phyloP scores from a whole-genome alignment of 371 early-diverging fungal genomes.

The Choanephora cucurbitarum region DNA sequence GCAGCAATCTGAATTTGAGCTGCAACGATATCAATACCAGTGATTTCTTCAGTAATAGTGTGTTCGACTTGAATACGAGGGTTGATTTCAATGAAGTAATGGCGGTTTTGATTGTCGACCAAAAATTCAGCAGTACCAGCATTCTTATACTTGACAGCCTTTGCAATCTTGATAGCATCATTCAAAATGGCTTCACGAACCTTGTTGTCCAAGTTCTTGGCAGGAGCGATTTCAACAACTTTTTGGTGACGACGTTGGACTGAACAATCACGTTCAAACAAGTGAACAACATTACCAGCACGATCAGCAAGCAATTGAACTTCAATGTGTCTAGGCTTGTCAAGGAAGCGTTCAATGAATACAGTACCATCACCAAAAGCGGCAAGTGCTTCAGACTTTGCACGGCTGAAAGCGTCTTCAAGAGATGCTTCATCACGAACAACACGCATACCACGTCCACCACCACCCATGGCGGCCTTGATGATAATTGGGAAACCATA shows the following conservation, averaged over 20 bases:
- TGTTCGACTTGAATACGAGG: constrained; percentile 94
- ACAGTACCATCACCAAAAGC: constrained; percentile 96
- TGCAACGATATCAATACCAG: constrained; percentile 91
- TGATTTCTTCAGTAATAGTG: constrained; percentile 93
- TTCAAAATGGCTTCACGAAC: constrained; percentile 81
- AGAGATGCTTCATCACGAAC: constrained; percentile 72
- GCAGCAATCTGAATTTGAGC: constrained; percentile 93
- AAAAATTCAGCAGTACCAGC: constrained; percentile 98
- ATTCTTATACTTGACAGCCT: constrained; percentile 87
- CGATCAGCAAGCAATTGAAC: constrained; percentile 94
- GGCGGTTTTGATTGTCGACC: constrained; percentile 81
- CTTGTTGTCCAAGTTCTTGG: constrained; percentile 64
- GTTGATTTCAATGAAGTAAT: constrained; percentile 98
- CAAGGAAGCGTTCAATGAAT: constrained; percentile 92
- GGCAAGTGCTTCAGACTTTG: constrained; percentile 85
- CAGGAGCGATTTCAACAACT: constrained; percentile 94
- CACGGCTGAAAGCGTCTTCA: constrained; percentile 76
- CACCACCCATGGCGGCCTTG: constrained; percentile 97
- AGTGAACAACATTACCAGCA: constrained; percentile 84
- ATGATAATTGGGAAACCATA: constrained; percentile 95
- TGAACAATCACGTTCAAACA: constrained; percentile 97
- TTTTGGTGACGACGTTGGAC: constrained; percentile 98
- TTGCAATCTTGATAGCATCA: constrained; percentile 92
- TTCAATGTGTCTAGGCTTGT: constrained; percentile 95
- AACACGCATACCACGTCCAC: constrained; percentile 98